phyloP scores from a whole-genome alignment of 2,329 filamentous ascomycete species.

The Penicillium sp. region DNA sequence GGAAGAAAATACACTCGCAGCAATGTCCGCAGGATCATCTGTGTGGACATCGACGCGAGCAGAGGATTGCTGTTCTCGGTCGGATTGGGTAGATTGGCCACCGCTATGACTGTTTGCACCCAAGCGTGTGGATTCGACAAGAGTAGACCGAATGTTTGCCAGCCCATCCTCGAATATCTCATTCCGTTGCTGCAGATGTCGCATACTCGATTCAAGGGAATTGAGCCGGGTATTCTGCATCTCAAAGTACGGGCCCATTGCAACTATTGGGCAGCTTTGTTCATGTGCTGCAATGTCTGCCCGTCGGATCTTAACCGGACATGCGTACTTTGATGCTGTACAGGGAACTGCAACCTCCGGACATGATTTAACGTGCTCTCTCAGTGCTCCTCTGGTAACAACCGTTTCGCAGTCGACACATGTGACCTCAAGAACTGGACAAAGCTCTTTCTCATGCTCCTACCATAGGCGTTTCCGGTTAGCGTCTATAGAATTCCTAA shows the following conservation, averaged over 20 bases:
- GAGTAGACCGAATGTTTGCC: constrained; percentile 42
- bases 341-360: constrained; percentile 40
- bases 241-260: constrained; percentile 47
- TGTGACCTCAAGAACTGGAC: constrained; percentile 36
- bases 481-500: not conserved
- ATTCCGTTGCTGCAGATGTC: constrained; percentile 48
- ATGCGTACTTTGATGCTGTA: constrained; percentile 46
- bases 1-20: constrained; percentile 34
- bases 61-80: constrained; percentile 13
- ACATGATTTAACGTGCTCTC: constrained; percentile 41
- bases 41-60: constrained; percentile 7
- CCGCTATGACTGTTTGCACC: not conserved
- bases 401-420: constrained; percentile 41
- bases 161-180: constrained; percentile 50
- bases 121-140: constrained; percentile 35
- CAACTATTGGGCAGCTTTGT: constrained; percentile 52
- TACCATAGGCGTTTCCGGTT: constrained; percentile 13
- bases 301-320: constrained; percentile 39
- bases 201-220: constrained; percentile 46
- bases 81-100: constrained; percentile 14
- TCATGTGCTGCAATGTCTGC: constrained; percentile 46
- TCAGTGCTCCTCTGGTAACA: constrained; percentile 34
- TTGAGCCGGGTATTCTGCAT: constrained; percentile 45
- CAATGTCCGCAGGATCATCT: constrained; percentile 19
- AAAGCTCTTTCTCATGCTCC: constrained; percentile 41